These are phyloP conservation scores for Rhizopogon salebrosus DNA, from an alignment of 768 basidiomycete genomes.

Conservation along the genomic window DNA sequence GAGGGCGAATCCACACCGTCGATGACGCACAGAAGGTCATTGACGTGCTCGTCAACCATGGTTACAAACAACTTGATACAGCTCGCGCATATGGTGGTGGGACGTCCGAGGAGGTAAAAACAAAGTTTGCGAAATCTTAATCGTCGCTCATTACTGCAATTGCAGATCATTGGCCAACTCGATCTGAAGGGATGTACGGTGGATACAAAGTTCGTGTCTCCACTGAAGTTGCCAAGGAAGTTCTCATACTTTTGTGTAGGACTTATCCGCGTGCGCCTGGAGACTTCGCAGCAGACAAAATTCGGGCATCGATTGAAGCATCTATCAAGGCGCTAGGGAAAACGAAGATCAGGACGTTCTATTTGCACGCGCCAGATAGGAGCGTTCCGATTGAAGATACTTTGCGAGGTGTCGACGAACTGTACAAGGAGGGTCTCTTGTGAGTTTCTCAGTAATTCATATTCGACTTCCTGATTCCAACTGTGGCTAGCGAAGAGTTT, in stretches of 20 bases:
- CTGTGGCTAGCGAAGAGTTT: slow-evolving; percentile 8
- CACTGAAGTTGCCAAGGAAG: not conserved
- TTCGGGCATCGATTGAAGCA: slow-evolving; percentile 9
- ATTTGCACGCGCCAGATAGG: slow-evolving; percentile 42
- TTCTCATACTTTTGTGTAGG: slow-evolving; percentile 2
- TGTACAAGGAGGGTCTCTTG: slow-evolving; percentile 48
- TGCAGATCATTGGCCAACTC: slow-evolving; percentile 10
- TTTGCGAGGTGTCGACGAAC: slow-evolving; percentile 39
- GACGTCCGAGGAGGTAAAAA: slow-evolving; percentile 12
- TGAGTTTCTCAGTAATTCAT: slow-evolving; percentile 19
- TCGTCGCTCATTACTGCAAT: not conserved
- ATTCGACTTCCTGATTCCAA: not conserved
- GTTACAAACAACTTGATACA: slow-evolving; percentile 10
- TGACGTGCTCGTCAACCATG: slow-evolving; percentile 10
- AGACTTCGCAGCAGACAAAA: slow-evolving; percentile 1
- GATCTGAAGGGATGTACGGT: slow-evolving; percentile 13
- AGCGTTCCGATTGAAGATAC: slow-evolving; percentile 43
- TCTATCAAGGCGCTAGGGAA: slow-evolving; percentile 9
- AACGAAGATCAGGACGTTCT: slow-evolving; percentile 12
- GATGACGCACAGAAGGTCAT: slow-evolving; percentile 16
- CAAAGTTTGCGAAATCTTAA: not conserved
- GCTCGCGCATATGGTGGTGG: slow-evolving; percentile 9
- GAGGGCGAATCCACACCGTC: slow-evolving; percentile 9
- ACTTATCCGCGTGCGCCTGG: slow-evolving; percentile 4
- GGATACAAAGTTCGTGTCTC: slow-evolving; percentile 15